Evolutionary conservation across 129 eudicot species (phyloP), one percentile per base, ranked within the genome.

Genomic region (Chrysanthemum makinoi): DNA sequence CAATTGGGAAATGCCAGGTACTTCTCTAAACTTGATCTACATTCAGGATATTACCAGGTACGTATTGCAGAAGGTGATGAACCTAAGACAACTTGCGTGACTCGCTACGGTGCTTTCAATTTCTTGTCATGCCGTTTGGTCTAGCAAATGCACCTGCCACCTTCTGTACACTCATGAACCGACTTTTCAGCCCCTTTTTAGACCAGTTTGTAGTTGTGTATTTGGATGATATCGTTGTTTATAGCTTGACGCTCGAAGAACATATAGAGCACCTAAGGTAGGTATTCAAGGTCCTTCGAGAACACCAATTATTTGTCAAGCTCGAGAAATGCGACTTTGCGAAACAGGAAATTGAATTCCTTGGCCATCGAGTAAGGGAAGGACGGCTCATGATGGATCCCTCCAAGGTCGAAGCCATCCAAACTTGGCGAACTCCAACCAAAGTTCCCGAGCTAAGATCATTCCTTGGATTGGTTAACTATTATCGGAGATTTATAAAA

Each of bases 241-340:
- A 53, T 2, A 24, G 26, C 26, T 2, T 24, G 2, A 24, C 26
- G 2, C 26, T 24, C 26, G 26, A 24, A 24, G 26, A 24, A 24
- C 26, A 24, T 24, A 24, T 24, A 24, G 26, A 24, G 2, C 26
- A 24, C 2, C 2, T 24, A 2, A 10, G 18, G 16, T 46, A 51
- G 2, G 75, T 70, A 4, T 33, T 69, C n/a, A 49, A 52, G 6
- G 50, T 55, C 49, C 12, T 57, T 0, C 54, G 65, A 5, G 64
- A 35, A 18, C 43, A 70, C 33, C 11, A 70, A 10, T 3, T 57
- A 1, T 28, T 53, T n/a, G 35, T 55, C 6, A 54, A 17, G 16
- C 10, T 55, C 35, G 60, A 68, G 7, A 68, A 70, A 11, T 70
- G 65, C 35, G 53, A 65, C 2, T 70, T 55, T 35, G 64, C 53